Evolutionary conservation across 2,329 filamentous ascomycete genomes (phyloP).

Genomic region (Paracorniculantispora psalliotae): DNA sequence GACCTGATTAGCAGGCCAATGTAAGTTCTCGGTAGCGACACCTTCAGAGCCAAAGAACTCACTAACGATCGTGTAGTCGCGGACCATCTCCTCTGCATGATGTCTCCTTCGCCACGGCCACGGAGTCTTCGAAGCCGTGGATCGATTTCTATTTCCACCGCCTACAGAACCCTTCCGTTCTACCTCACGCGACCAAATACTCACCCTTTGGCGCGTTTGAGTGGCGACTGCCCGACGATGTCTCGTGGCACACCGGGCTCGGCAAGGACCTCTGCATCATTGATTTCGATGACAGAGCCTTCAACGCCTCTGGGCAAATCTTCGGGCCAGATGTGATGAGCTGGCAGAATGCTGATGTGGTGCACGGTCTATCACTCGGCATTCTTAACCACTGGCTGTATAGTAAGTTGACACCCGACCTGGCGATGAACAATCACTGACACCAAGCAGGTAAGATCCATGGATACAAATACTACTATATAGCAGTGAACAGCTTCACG

Average conservation of each 20-base stretch:
- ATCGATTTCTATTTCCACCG: constrained; percentile 29
- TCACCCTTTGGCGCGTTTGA: constrained; percentile 29
- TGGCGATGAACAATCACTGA: background rate
- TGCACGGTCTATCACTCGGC: constrained; percentile 36
- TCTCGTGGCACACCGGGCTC: constrained; percentile 28
- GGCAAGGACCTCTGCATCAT: constrained; percentile 40
- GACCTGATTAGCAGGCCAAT: background rate
- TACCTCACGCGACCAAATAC: constrained; percentile 24
- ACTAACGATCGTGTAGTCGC: background rate
- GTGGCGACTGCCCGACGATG: constrained; percentile 25
- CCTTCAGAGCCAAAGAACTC: background rate
- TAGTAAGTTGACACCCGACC: constrained; percentile 22
- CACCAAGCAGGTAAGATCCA: constrained; percentile 35
- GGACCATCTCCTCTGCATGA: background rate
- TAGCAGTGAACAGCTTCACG: constrained; percentile 32
- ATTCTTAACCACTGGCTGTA: constrained; percentile 42
- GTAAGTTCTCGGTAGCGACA: background rate
- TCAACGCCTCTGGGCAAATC: constrained; percentile 30
- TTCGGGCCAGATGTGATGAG: constrained; percentile 31
- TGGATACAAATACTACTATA: constrained; percentile 43
- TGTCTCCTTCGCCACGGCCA: constrained; percentile 6
- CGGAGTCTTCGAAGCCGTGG: constrained; percentile 21
- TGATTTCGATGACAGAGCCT: constrained; percentile 39
- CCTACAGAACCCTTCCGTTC: constrained; percentile 26
- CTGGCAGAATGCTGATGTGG: constrained; percentile 28